Base-by-base conservation (phyloP, 139 green algal species). In the Yamagishiella unicocca region DNA sequence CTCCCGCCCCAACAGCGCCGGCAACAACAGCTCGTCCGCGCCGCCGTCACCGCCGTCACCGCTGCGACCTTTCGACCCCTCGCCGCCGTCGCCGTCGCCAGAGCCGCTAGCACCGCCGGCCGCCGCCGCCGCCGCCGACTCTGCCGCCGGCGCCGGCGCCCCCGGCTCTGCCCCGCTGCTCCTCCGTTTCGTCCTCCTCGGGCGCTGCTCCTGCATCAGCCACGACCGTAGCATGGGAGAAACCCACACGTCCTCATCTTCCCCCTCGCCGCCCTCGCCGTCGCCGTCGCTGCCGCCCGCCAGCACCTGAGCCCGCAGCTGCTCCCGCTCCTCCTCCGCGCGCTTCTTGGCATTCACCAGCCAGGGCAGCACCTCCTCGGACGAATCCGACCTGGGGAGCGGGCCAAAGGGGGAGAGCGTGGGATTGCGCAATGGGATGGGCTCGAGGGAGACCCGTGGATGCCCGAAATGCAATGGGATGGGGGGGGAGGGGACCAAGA, bases 311-410 rank as follows among this genome's bases (percentile, higher is more conserved):
- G 25, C 58, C 8, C 78, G 78, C 58, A 74, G 80, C 62, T 64
- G 55, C 42, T 67, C n/a, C 3, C 62, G 62, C 64, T 86, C 80
- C 80, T 86, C 80, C 80, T 66, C 43, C 80, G 64, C 64, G 1
- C 80, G 42, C 31, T 31, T 62, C n/a, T 86, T 86, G 43, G 80
- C 80, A 31, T 86, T 86, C 7, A 86, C 80, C 43, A 86, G 42
- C 80, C 80, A 86, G 43, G 80, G 80, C 31, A 86, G 64, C 9
- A 86, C 43, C 61, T 75, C 64, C 35, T 85, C 79, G 37, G 78
- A 85, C 33, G 38, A 82, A 50, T 33, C 33, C 5, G 74, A 67
- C 33, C 46, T 68, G n/a, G n/a, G n/a, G n/a, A n/a, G n/a, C n/a
- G n/a, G n/a, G n/a, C n/a, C n/a, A n/a, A n/a, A n/a, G n/a, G n/a